phyloP scores from a whole-genome alignment of 768 basidiomycete genomes.

The Tylopilus sp. region DNA sequence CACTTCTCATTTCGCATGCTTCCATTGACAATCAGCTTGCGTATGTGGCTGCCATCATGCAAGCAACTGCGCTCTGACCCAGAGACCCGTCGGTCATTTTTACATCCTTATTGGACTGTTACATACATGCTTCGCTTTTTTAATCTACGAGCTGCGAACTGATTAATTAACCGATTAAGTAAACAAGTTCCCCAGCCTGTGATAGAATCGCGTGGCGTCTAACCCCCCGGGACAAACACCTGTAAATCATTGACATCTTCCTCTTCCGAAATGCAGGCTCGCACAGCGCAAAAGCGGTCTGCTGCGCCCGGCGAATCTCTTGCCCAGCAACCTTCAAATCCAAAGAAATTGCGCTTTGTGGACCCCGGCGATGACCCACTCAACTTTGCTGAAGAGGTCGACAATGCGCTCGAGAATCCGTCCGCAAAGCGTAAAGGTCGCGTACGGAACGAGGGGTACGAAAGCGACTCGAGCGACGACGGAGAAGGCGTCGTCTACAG shows the following conservation, averaged over 20 bases:
- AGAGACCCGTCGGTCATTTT: too few species aligned
- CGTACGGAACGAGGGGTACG: constrained; percentile 85
- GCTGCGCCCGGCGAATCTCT: constrained; percentile 37
- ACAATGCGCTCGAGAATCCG: constrained; percentile 66
- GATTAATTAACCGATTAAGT: too few species aligned
- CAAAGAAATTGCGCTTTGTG: constrained; percentile 76
- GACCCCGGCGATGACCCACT: constrained; percentile 73
- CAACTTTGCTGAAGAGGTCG: constrained; percentile 77
- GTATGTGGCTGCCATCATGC: constrained; percentile 53
- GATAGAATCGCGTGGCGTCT: neutral
- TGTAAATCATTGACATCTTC: constrained; percentile 14
- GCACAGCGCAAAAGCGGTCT: constrained; percentile 42
- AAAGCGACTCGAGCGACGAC: constrained; percentile 92
- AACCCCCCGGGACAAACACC: constrained; percentile 16
- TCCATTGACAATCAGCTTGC: constrained; percentile 56
- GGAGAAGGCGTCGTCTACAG: constrained; percentile 92
- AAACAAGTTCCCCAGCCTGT: too few species aligned
- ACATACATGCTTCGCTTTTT: neutral
- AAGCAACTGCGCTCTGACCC: constrained; percentile 18
- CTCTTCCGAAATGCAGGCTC: constrained; percentile 31
- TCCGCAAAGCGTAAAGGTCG: constrained; percentile 62
- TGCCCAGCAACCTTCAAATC: constrained; percentile 23
- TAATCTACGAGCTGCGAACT: neutral
- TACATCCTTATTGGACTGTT: too few species aligned
- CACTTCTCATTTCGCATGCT: constrained; percentile 53